A percentile compares a stretch with the other conserved stretches of the same genome.
Conservation (phyloP, 2,329 filamentous ascomycete species). For the Ceratocystis papillata region DNA sequence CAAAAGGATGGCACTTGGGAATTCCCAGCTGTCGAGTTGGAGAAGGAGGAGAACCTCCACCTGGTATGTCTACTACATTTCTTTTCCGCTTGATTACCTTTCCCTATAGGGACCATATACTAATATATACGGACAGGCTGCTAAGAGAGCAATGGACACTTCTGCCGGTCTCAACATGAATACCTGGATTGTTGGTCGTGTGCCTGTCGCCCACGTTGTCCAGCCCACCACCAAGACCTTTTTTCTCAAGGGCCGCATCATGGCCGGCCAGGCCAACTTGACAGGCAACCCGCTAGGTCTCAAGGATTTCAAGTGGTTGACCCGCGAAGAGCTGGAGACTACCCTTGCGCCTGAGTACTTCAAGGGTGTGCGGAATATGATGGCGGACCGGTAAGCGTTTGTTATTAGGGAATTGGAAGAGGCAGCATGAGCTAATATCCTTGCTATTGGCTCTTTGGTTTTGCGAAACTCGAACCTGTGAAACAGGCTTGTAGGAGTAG, state of each 20-base stretch:
- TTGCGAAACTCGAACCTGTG: background rate
- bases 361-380: conserved; percentile 66
- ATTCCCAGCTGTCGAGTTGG: conserved; percentile 65
- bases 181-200: conserved; percentile 90
- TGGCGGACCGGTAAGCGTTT: conserved; percentile 55
- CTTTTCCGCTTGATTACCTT: background rate
- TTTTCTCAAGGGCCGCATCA: conserved; percentile 91
- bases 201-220: conserved; percentile 72
- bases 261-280: conserved; percentile 88
- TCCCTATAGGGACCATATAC: background rate
- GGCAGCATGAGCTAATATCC: background rate
- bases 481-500: conserved; percentile 19
- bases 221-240: conserved; percentile 70
- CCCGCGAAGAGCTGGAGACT: conserved; percentile 72
- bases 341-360: conserved; percentile 60
- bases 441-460: background rate
- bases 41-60: conserved; percentile 64
- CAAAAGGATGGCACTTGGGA: conserved; percentile 60
- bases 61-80: conserved; percentile 49
- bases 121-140: conserved; percentile 49
- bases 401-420: too few species aligned
- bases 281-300: conserved; percentile 59
- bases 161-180: conserved; percentile 92
- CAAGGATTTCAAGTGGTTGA: conserved; percentile 82
- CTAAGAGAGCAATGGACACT: conserved; percentile 64